Conservation (phyloP, 177 flowering plant species). For the Tripterygium wilfordii region DNA sequence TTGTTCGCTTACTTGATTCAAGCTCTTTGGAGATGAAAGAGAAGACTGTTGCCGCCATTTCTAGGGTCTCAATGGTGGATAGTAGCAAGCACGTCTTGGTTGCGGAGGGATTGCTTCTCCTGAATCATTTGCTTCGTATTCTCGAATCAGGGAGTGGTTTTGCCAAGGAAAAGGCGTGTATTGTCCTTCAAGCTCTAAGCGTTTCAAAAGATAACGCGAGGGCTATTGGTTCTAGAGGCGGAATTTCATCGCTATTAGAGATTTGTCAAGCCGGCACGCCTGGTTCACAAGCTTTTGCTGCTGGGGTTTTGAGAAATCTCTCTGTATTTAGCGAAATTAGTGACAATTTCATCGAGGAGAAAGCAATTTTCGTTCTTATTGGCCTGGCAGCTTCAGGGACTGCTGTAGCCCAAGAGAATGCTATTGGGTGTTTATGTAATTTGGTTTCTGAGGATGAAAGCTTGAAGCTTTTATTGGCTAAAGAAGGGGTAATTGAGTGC, state of each 20-base stretch:
- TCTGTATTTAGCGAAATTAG: slow-evolving; percentile 50
- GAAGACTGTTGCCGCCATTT: slow-evolving; percentile 61
- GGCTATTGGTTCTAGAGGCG: slow-evolving; percentile 74
- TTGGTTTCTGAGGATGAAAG: slow-evolving; percentile 45
- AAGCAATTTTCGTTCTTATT: slow-evolving; percentile 47
- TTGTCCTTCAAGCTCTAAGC: slow-evolving; percentile 61
- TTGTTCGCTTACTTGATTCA: slow-evolving; percentile 64
- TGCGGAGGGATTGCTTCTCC: slow-evolving; percentile 67
- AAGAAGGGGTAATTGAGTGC: slow-evolving; percentile 63
- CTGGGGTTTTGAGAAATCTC: slow-evolving; percentile 70
- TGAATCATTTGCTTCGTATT: slow-evolving; percentile 68
- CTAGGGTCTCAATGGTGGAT: slow-evolving; percentile 71
- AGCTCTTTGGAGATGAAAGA: slow-evolving; percentile 59
- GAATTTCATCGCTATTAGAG: slow-evolving; percentile 70
- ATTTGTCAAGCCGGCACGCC: slow-evolving; percentile 78
- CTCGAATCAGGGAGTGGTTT: slow-evolving; percentile 76
- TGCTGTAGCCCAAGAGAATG: slow-evolving; percentile 57
- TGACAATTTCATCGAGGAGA: slow-evolving; percentile 69
- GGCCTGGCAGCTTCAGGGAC: slow-evolving; percentile 61
- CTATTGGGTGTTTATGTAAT: slow-evolving; percentile 75
- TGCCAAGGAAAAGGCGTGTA: slow-evolving; percentile 76
- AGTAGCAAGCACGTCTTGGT: slow-evolving; percentile 61
- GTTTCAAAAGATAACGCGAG: slow-evolving; percentile 76
- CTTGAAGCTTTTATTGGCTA: slow-evolving; percentile 51
- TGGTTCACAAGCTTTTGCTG: slow-evolving; percentile 71